Conservation (phyloP, 2,329 filamentous ascomycete genomes). For the Pyricularia pennisetigena region DNA sequence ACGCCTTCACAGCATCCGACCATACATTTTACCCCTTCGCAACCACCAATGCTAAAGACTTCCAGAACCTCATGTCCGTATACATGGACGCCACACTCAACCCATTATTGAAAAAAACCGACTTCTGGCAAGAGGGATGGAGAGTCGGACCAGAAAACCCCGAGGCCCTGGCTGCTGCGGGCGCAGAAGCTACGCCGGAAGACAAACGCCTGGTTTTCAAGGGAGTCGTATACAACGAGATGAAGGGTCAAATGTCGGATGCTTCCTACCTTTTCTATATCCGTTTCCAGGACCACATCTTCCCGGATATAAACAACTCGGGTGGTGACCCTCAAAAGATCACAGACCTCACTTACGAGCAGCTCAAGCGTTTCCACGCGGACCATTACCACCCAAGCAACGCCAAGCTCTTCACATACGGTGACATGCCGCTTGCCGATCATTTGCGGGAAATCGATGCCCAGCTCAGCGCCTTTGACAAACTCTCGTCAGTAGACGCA, state of each 20-base stretch:
- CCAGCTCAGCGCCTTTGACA: slow-evolving; percentile 64
- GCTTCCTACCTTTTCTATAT: slow-evolving; percentile 95
- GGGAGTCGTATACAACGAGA: slow-evolving; percentile 97
- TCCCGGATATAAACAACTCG: slow-evolving; percentile 91
- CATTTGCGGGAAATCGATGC: slow-evolving; percentile 73
- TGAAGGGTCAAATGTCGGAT: slow-evolving; percentile 99
- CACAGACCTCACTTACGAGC: slow-evolving; percentile 85
- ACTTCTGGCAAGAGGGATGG: slow-evolving; percentile 97
- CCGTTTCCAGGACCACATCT: slow-evolving; percentile 86
- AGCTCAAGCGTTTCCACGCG: slow-evolving; percentile 79
- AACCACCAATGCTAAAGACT: slow-evolving; percentile 91
- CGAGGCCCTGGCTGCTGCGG: slow-evolving; percentile 38
- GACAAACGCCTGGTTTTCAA: slow-evolving; percentile 80
- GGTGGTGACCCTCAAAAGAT: slow-evolving; percentile 95
- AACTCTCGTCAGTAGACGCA: slow-evolving; percentile 37
- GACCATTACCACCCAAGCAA: slow-evolving; percentile 97
- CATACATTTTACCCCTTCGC: slow-evolving; percentile 98
- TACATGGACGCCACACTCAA: slow-evolving; percentile 92
- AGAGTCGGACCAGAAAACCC: slow-evolving; percentile 88
- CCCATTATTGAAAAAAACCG: slow-evolving; percentile 78
- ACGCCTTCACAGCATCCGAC: slow-evolving; percentile 92
- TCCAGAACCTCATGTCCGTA: slow-evolving; percentile 90
- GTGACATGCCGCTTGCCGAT: slow-evolving; percentile 75
- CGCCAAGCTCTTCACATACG: slow-evolving; percentile 91
- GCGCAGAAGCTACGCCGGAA: slow-evolving; percentile 33